Base-by-base conservation (phyloP, 169 alveolate genomes). In the Perkinsus marinus region DNA sequence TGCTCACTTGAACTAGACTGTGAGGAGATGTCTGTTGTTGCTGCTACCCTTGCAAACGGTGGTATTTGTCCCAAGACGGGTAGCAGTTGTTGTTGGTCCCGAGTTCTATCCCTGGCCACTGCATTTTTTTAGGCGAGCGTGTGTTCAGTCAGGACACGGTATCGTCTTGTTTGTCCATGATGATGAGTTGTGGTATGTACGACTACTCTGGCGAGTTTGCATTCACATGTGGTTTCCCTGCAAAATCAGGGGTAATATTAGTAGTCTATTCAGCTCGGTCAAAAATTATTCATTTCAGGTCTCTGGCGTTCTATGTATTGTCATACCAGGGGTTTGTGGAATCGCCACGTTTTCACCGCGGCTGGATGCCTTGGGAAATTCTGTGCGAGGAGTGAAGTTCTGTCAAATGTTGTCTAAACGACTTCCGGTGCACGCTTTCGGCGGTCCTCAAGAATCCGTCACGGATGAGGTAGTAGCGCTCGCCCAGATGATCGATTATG, bases 131-230 rank as follows among this genome's bases (percentile, higher is more conserved):
- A 57, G 79, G 92, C 0, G 92, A 90, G 34, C 92, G 92, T 16
- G 92, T 90, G 13, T 43, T 90, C n/a, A 39, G 39, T 16, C 91
- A 39, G 57, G 92, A 43, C 38, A 90, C 92, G 22, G 92, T 90
- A 46, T 43, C 37, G n/a, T 39, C 57, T 68, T 34, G 30, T 37
- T 43, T 90, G n/a, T 43, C 89, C 79, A 41, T 90, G 92, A 90
- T 90, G 92, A n/a, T n/a, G 89, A n/a, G 46, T 38, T 90, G 92
- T 68, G 92, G 92, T 36, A 90, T 90, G 92, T 90, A 90, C 46
- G 92, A 90, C 89, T 90, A 43, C 92, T 34, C 47, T 5, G 92
- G 92, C 89, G 92, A 90, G 89, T 90, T 90, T 43, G 92, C 92
- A 17, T 90, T 90, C 36, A 38, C 47, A n/a, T 16, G 37, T 38